Evolutionary conservation across 495 filamentous ascomycete genomes (phyloP), one percentile per base, ranked within the genome.

Genomic region (Aspergillus sclerotiicarbonarius): DNA sequence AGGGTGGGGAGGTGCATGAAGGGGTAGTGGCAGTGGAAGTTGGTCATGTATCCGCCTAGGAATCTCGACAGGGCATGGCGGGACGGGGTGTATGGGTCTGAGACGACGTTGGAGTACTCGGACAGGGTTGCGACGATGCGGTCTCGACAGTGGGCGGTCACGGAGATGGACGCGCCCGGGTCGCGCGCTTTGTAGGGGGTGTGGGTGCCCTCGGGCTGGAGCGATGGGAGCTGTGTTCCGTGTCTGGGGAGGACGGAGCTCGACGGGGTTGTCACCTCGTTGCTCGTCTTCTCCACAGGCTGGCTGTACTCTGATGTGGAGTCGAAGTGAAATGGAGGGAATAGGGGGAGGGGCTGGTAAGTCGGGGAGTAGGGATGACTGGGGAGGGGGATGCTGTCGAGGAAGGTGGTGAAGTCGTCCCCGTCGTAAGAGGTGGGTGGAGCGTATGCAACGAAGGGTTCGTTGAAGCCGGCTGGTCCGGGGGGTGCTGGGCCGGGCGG

Each of bases 1-100:
- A 89, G 65, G 0, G 86, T 89, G 0, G 86, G 84, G 8, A 87
- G 73, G 63, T 90, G 87, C 49, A 90, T 69, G 43, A 89, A 83
- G 0, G 87, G 87, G 19, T 89, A 81, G 62, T 89, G 83, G 19
- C 86, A 82, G 62, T 90, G 84, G 48, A 85, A 88, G 0, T 86
- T 85, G 47, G 75, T 85, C 9, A 89, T 71, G 62, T 87, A 89
- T 5, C 86, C 85, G 13, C 86, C 85, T 44, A 89, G 63, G 52
- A 85, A 89, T 48, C 86, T 71, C 12, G 84, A 85, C 21, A 89
- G 62, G 3, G 86, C 83, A 67, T 87, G 81, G 4, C 85, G 80
- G 6, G 84, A 87, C 9, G 73, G 73, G 1, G 73, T 57, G 6
- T 66, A 67, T 9, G 62, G 67, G 18, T 75, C 53, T 1, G 50